Conservation (phyloP, 371 early-diverging fungal genomes). For the Spraguea lophii region DNA sequence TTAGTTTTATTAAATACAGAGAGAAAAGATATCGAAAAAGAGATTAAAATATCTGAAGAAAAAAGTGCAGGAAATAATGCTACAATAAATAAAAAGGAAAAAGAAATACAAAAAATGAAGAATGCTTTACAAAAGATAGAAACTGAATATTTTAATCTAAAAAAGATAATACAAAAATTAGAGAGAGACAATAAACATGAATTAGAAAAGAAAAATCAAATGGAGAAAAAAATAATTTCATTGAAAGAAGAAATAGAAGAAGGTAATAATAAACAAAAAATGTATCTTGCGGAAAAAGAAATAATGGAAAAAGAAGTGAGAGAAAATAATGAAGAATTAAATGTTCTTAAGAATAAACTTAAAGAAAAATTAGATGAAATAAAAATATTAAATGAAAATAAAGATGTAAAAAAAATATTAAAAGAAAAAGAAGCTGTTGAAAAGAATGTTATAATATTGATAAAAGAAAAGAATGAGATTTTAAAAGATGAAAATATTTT, state of each 20-base stretch:
- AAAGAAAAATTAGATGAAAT: slow-evolving; percentile 59
- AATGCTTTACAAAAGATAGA: background rate
- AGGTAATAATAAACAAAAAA: slow-evolving; percentile 47
- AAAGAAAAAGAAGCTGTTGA: slow-evolving; percentile 2
- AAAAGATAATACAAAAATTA: background rate
- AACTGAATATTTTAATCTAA: slow-evolving; percentile 28
- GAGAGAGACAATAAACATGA: too few relatives aligned
- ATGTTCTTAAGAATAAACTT: slow-evolving; percentile 51
- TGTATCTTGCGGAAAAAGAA: slow-evolving; percentile 54
- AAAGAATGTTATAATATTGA: slow-evolving; percentile 4
- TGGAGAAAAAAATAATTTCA: slow-evolving; percentile 58
- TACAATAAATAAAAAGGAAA: background rate
- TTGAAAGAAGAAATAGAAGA: slow-evolving; percentile 54
- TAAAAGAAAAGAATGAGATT: slow-evolving; percentile 1
- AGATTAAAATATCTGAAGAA: slow-evolving; percentile 47
- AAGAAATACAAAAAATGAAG: background rate
- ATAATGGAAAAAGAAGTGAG: slow-evolving; percentile 56
- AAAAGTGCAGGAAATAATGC: slow-evolving; percentile 50
- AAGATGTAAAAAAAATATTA: too few relatives aligned
- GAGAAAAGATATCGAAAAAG: too few relatives aligned
- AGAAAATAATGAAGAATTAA: slow-evolving; percentile 60
- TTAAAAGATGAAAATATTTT: background rate
- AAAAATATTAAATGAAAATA: slow-evolving; percentile 50
- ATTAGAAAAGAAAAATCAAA: slow-evolving; percentile 58
- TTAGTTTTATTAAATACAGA: background rate